phyloP scores from a whole-genome alignment of 495 filamentous ascomycete species.

The Halenospora varia region DNA sequence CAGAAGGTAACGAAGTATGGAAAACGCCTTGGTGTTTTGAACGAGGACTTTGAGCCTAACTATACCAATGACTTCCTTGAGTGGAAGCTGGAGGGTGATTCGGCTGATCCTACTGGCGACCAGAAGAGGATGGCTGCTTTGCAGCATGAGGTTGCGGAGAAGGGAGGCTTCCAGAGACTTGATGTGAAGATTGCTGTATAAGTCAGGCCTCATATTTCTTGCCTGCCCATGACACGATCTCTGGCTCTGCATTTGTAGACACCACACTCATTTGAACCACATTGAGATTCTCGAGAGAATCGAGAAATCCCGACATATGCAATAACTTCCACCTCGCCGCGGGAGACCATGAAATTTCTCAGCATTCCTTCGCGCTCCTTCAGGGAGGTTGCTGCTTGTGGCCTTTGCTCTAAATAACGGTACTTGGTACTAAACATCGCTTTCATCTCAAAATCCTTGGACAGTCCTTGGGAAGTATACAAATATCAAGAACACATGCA shows the following conservation, averaged over 20 bases:
- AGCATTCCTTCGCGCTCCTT: no score
- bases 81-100: constrained; percentile 58
- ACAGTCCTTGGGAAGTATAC: no score
- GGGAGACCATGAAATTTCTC: not conserved
- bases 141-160: constrained; percentile 50
- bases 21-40: constrained; percentile 59
- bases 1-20: constrained; percentile 66
- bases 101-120: constrained; percentile 57
- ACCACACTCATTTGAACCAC: not conserved
- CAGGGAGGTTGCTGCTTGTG: no score
- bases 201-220: not conserved
- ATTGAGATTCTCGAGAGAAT: not conserved
- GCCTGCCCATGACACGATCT: not conserved
- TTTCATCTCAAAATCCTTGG: no score
- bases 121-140: constrained; percentile 63
- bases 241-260: not conserved
- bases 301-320: no score
- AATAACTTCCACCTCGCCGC: not conserved
- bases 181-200: constrained; percentile 11
- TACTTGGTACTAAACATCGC: no score
- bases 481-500: no score
- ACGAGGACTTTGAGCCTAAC: constrained; percentile 55
- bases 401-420: no score
- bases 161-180: constrained; percentile 44
- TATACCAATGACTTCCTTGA: constrained; percentile 62